Evolutionary conservation across 106 monocot species (phyloP), one percentile per base, ranked within the genome.

Genomic region (Hemerocallis citrina): DNA sequence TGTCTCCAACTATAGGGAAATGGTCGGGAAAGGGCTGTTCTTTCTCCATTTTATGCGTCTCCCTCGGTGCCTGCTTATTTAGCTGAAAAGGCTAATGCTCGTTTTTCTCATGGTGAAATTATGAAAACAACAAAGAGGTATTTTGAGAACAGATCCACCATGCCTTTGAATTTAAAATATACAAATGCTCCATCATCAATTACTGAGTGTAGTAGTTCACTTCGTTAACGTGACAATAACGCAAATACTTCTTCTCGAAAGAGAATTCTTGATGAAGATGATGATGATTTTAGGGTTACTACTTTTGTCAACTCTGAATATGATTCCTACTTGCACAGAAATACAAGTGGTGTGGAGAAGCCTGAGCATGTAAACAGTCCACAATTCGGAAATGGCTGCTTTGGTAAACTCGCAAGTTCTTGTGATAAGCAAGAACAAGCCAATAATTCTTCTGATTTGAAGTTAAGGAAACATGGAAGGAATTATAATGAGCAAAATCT

Each of bases 281-380:
- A 80, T 3, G 78, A 84, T 69, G 84, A 93, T 71, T 85, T 85
- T 70, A 79, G 49, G 15, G 93, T 85, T 47, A 89, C 93, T 34
- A 81, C 77, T 16, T 68, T 85, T 75, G 56, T 55, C 57, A 52
- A 61, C 3, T 40, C 66, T 47, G 66, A 31, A 45, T 48, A 33
- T 66, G 49, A 10, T 34, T 20, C 23, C 59, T 14, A 34, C 7
- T 59, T 56, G 19, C 23, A 59, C 5, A 70, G 61, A 29, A 69
- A 72, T 50, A 51, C 55, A 37, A 45, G 20, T 69, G 23, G 51
- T 19, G 37, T 37, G 25, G 68, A 65, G 11, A 15, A 22, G 52
- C 43, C 21, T 25, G 35, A 35, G n/a, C 25, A 42, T 60, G 32
- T 72, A 7, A 25, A 28, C n/a, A 57, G 11, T 61, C 19, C 56